Base-by-base conservation (phyloP, 768 basidiomycete genomes). In the Pleurotus ostreatus region DNA sequence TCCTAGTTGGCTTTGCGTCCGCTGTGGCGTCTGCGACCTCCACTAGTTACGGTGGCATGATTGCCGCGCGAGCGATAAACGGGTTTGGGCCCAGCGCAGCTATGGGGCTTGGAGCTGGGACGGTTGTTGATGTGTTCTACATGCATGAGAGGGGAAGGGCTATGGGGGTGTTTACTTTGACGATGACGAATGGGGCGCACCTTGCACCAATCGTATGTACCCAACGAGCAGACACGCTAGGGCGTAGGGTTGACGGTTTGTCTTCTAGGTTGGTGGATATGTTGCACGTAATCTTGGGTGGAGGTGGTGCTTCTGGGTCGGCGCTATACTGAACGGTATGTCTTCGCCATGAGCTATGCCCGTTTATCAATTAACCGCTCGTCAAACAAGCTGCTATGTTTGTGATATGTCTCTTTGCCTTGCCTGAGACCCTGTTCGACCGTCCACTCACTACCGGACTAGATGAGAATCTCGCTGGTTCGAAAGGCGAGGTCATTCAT, bases 301-400 rank as follows among this genome's bases (percentile, higher is more conserved):
- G 72, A 64, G 74, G 43, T 76, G 75, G 77, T 75, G 74, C 55
- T 77, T 77, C 56, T 77, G 72, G 67, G 63, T 72, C 12, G 70
- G 73, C 20, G 69, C 71, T n/a, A 76, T 77, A n/a, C 57, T 75
- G n/a, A 71, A 76, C 58, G 72, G 68, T 60, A 48, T 57, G 55
- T 45, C 6, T 22, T 34, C 25, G 15, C n/a, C 48, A 4, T 8
- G 13, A 7, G 20, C 22, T 20, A 18, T 46, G 23, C 12, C 44
- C 9, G 11, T 20, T 20, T 20, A 20, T 20, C 2, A 20, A 2
- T 20, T 20, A 20, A 20, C 20, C 20, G 20, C 20, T 20, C 20
- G 20, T 1, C 20, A 20, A 20, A 2, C 25, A 26, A 61, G 64
- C 69, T 20, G 49, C 49, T 5, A 67, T 74, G 63, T 68, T 76